Base-by-base conservation (phyloP, 73 alveolate species). In the Tetrahymena thermophila region DNA sequence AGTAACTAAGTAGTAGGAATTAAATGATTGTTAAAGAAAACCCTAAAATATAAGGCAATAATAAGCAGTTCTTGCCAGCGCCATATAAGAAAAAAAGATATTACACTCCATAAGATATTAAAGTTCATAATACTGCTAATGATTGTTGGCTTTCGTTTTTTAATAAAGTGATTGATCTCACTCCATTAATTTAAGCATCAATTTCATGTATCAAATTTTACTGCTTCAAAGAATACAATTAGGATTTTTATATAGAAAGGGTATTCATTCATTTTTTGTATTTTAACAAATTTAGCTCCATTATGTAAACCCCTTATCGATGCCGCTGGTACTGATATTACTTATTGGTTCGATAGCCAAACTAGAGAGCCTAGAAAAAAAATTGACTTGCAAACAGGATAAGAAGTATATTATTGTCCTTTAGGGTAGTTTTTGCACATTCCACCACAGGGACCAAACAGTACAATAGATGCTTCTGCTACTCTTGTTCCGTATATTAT, bases 261-360 rank as follows among this genome's bases (percentile, higher is more conserved):
- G 83, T 1, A 19, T 21, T 71, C 16, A 19, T 21, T 71, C 16
- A 57, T 19, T n/a, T 8, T 25, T n/a, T 7, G 11, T 25, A 25
- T 23, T 31, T 71, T 71, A 9, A 28, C 94, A 58, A 71, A 43
- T 25, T 95, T 97, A 42, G 97, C 96, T 85, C 98, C 98, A 43
- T 96, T 97, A 85, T 97, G 99, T 95, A 97, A 98, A 83, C 99
- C 99, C 38, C 94, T 99, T 28, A 98, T 99, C 44, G 96, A 97
- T 56, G 98, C 98, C 43, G 99, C 99, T 35, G 99, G 99, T 43
- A 96, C 98, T 11, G 99, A 99, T 95, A 98, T 99, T 94, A 97
- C 99, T 34, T 99, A 99, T 96, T 99, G 99, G 99, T 99, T 99
- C 93, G 99, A 99, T 96, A 98, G 97, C 85, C 96, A 96, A 94